Percentiles rank a stretch among this genome's conserved stretches.
Evolutionary conservation across 208 protist species (phyloP).

Genomic region (Crithidia fasciculata): DNA sequence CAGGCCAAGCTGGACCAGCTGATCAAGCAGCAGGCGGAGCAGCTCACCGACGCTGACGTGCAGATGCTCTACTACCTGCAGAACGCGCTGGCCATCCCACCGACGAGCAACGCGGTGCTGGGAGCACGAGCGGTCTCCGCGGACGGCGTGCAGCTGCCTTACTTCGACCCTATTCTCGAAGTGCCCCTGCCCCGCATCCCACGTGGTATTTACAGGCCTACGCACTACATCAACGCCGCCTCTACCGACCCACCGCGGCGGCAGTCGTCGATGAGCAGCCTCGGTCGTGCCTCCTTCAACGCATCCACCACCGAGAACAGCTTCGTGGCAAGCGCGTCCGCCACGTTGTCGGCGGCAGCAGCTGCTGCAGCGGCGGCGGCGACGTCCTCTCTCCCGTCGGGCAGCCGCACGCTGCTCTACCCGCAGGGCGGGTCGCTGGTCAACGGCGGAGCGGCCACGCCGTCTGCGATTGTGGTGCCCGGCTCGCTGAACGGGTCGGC

Average conservation of each 20-base stretch:
- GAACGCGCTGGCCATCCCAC: conserved; percentile 18
- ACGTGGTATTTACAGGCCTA: conserved; percentile 32
- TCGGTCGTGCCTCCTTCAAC: conserved; percentile 18
- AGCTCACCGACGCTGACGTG: conserved; percentile 13
- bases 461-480: conserved; percentile 2
- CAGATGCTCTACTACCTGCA: conserved; percentile 28
- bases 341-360: neutral
- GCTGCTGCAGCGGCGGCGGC: conserved; percentile 4
- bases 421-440: conserved; percentile 13
- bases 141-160: conserved; percentile 21
- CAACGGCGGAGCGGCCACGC: neutral
- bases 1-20: conserved; percentile 24
- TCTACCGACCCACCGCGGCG: conserved; percentile 8
- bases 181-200: conserved; percentile 35
- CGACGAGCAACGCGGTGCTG: conserved; percentile 7
- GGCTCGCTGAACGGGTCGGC: conserved; percentile 4
- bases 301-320: conserved; percentile 10
- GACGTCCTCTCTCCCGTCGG: neutral
- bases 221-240: conserved; percentile 36
- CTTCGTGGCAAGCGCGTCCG: conserved; percentile 1
- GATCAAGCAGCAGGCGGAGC: conserved; percentile 12
- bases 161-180: conserved; percentile 35
- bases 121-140: conserved; percentile 8
- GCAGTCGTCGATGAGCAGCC: conserved; percentile 7
- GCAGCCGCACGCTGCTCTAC: conserved; percentile 2